Evolutionary conservation across 768 basidiomycete species (phyloP).

Genomic region (Polyporus arcularius): DNA sequence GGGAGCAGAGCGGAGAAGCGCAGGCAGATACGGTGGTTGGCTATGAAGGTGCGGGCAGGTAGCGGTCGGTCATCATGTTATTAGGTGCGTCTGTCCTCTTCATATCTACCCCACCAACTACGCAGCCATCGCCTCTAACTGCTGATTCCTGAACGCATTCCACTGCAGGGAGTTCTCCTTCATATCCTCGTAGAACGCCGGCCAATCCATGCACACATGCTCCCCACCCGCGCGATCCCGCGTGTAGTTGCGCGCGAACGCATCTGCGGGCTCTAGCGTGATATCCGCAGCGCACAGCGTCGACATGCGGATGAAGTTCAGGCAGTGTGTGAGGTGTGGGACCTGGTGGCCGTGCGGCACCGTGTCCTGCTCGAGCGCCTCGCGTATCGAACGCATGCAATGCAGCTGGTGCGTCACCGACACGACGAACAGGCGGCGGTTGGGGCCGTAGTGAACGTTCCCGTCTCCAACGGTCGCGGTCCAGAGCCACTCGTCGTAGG

Average conservation of each 20-base stretch:
- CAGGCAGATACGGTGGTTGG: conserved; percentile 1
- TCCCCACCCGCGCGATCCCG: conserved; percentile 5
- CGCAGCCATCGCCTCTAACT: background rate
- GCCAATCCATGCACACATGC: conserved; percentile 17
- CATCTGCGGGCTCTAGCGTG: conserved; percentile 31
- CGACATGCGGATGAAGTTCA: conserved; percentile 36
- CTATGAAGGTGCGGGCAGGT: conserved; percentile 4
- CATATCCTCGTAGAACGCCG: conserved; percentile 20
- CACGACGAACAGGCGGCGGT: conserved; percentile 29
- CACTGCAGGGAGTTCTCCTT: conserved; percentile 9
- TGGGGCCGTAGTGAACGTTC: conserved; percentile 28
- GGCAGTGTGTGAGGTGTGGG: conserved; percentile 30
- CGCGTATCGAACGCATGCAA: conserved; percentile 24
- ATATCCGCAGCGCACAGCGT: conserved; percentile 35
- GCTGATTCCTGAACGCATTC: background rate
- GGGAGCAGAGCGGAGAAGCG: conserved; percentile 1
- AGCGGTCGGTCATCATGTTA: background rate
- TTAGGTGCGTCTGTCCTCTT: background rate
- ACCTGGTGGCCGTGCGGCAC: conserved; percentile 7
- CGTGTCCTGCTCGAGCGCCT: conserved; percentile 8
- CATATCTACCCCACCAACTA: background rate
- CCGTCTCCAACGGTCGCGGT: conserved; percentile 28
- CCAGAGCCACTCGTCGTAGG: conserved; percentile 34
- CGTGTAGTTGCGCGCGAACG: conserved; percentile 5
- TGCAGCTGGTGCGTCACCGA: conserved; percentile 29